Evolutionary conservation across 805 yeast species (phyloP).

Genomic region (Teunomyces panamensis): DNA sequence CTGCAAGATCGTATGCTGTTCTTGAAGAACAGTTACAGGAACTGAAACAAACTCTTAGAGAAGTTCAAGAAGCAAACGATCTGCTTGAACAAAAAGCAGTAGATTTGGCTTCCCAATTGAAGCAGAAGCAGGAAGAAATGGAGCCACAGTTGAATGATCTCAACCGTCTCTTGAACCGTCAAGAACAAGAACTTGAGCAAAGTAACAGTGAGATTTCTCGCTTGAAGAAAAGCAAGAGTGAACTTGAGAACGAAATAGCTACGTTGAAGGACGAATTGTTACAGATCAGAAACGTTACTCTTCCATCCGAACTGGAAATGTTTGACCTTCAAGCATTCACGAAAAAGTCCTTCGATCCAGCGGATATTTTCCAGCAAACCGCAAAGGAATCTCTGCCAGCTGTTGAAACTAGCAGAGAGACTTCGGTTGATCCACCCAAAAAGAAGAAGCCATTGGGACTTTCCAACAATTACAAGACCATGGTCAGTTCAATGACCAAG

Average conservation of each 20-base stretch:
- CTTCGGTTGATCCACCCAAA: not conserved
- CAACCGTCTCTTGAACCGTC: conserved; percentile 1
- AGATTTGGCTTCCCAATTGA: not conserved
- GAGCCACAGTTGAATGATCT: conserved; percentile 1
- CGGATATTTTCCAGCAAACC: conserved; percentile 7
- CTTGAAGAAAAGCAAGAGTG: not conserved
- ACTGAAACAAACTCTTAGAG: not conserved
- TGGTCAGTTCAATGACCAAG: conserved; percentile 9
- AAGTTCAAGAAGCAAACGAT: not conserved
- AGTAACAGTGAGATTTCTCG: not conserved
- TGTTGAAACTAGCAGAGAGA: too few species aligned
- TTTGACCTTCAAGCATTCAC: not conserved
- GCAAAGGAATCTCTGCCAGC: not conserved
- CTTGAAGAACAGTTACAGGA: not conserved
- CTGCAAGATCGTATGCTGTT: not conserved
- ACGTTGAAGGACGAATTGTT: conserved; percentile 2
- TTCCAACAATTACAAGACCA: conserved; percentile 9
- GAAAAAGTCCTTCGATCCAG: conserved; percentile 4
- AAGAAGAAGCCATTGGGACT: conserved; percentile 7
- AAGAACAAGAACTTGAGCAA: conserved; percentile 1
- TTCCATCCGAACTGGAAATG: conserved; percentile 5
- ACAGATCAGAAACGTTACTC: conserved; percentile 4
- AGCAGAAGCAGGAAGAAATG: not conserved
- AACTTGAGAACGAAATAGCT: not conserved
- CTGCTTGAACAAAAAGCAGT: not conserved